phyloP scores from a whole-genome alignment of 306 rosid genomes.

The Quercus wislizeni region DNA sequence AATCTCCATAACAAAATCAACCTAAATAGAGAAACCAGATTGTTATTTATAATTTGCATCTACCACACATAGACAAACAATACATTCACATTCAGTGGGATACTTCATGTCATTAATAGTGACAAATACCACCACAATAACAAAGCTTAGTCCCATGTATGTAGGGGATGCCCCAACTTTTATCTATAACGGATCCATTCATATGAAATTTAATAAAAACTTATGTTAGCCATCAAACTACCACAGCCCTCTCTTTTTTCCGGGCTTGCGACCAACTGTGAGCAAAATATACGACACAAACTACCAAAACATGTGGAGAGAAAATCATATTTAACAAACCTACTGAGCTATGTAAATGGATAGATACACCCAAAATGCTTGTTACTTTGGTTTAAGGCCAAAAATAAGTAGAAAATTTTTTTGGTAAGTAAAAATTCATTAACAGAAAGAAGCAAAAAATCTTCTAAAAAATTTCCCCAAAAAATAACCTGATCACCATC shows the following conservation, averaged over 20 bases:
- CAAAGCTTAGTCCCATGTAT: too few species aligned
- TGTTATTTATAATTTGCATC: conserved; percentile 15
- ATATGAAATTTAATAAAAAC: too few species aligned
- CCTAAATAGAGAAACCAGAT: conserved; percentile 50
- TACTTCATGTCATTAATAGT: background rate
- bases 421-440: background rate
- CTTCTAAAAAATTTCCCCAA: background rate
- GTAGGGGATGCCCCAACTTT: too few species aligned
- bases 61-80: background rate
- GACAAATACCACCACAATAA: background rate
- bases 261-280: too few species aligned
- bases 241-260: too few species aligned
- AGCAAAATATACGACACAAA: background rate
- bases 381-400: background rate
- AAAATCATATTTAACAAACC: background rate
- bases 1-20: conserved; percentile 99
- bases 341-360: background rate
- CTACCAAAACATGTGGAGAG: background rate
- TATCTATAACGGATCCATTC: too few species aligned
- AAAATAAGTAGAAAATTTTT: background rate
- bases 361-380: background rate
- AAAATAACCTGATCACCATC: background rate
- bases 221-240: too few species aligned
- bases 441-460: background rate
- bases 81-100: background rate